Evolutionary conservation across 129 eudicot genomes (phyloP), one percentile per base, ranked within the genome.

Genomic region (Smallanthus sonchifolius): DNA sequence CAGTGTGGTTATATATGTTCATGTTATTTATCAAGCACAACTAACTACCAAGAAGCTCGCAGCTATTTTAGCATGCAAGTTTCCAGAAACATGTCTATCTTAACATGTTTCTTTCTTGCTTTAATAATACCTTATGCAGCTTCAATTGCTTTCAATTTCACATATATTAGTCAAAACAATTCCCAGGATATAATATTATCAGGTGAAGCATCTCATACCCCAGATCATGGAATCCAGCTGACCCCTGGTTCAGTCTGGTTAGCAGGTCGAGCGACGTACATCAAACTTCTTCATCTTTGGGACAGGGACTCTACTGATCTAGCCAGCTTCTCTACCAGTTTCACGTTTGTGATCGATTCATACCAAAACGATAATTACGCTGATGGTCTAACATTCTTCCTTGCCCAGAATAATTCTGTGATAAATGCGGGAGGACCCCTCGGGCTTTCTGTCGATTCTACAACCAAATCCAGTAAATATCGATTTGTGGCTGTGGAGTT

Each of bases 401-500:
- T 60, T 4, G 17, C 66, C 32, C 42, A 60, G 10, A 60, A 60
- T 34, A 34, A 32, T 30, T 60, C 65, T 60, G 8, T 76, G 20
- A 56, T 74, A 20, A 39, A 42, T 0, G 0, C 20, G 6, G 80
- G 64, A 13, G 80, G 79, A 10, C 24, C 68, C 43, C 19, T 82
- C 16, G 83, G 86, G 37, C 83, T 82, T 67, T 77, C 86, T 0
- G 11, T 51, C 16, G 2, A 77, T 36, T 4, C 30, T 2, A 0
- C 8, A 2, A 73, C 54, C 14, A 0, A 6, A 10, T 2, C n/a
- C 0, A 47, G 76, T 1, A 35, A 7, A 1, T 2, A 17, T 51
- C 75, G 19, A 40, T 86, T 86, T 80, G 85, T 83, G 1, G 90
- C 87, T 0, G 87, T 86, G 38, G 87, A 83, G 77, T 83, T 83